A percentile compares a stretch with the other conserved stretches of the same genome.
Conservation (phyloP, 352 stramenopile genomes). For the Phytopythium aichiense region DNA sequence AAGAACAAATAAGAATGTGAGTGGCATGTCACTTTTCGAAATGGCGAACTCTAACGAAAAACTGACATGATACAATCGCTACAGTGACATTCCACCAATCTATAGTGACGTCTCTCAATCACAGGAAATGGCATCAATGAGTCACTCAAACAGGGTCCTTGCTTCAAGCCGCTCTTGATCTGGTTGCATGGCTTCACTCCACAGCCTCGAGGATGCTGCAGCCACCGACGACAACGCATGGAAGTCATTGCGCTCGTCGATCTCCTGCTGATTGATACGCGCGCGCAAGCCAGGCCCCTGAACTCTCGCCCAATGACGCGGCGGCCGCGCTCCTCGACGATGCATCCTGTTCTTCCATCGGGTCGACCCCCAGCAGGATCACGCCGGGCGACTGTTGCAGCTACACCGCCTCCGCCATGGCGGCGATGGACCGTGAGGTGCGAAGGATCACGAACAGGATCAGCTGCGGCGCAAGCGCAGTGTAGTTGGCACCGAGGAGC, state of each 20-base stretch:
- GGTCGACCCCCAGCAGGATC: conserved; percentile 77
- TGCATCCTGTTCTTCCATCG: conserved; percentile 55
- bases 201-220: conserved; percentile 56
- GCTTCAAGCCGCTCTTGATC: too few relatives aligned
- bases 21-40: too few relatives aligned
- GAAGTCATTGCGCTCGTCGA: conserved; percentile 75
- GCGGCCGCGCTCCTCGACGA: conserved; percentile 41
- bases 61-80: too few relatives aligned
- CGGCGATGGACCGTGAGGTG: conserved; percentile 69
- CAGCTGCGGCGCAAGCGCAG: conserved; percentile 19
- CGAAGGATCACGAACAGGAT: conserved; percentile 81
- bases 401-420: conserved; percentile 81
- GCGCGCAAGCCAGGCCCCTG: conserved; percentile 73
- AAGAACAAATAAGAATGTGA: too few relatives aligned
- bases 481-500: background rate
- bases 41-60: too few relatives aligned
- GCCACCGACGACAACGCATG: conserved; percentile 66
- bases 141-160: background rate
- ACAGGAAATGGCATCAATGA: background rate
- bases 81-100: too few relatives aligned
- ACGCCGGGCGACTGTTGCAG: conserved; percentile 64
- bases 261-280: conserved; percentile 82
- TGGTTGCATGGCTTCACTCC: conserved; percentile 5
- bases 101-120: too few relatives aligned
- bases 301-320: conserved; percentile 58